A percentile compares a stretch with the other conserved stretches of the same genome.
Conservation (phyloP, 768 basidiomycete genomes). For the Lactifluus echinatus region DNA sequence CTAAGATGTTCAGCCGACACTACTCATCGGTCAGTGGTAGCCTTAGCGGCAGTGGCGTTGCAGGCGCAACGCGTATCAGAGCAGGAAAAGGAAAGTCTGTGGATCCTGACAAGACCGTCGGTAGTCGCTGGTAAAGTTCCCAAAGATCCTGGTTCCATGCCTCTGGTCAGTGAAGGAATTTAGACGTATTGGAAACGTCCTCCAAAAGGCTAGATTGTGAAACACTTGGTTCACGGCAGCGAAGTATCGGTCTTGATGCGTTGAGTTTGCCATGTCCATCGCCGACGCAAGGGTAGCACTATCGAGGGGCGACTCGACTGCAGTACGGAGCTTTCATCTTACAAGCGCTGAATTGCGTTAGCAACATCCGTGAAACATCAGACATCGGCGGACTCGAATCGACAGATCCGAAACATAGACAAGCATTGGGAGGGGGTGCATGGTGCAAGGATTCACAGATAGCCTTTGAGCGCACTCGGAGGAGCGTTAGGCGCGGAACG, state of each 20-base stretch:
- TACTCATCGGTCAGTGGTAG: background rate
- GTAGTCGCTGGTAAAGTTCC: background rate
- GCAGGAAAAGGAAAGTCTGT: background rate
- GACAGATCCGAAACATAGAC: background rate
- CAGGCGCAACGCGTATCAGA: background rate
- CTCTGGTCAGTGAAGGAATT: background rate
- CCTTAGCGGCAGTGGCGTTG: background rate
- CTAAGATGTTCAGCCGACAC: background rate
- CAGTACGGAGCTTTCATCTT: slow-evolving; percentile 5
- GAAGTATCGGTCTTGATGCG: background rate
- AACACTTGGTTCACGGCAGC: background rate
- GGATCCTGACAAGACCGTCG: background rate
- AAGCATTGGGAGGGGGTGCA: background rate
- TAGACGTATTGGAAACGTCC: background rate
- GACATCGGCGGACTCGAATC: background rate
- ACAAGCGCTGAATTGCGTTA: slow-evolving; percentile 4
- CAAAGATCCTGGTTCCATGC: background rate
- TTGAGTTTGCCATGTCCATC: background rate
- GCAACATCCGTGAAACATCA: slow-evolving; percentile 6
- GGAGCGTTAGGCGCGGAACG: background rate
- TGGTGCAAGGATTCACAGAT: background rate
- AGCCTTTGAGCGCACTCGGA: background rate
- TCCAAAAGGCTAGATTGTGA: slow-evolving; percentile 2
- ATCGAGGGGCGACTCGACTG: background rate
- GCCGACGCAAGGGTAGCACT: background rate